Evolutionary conservation across 768 basidiomycete species (phyloP).

Genomic region (Cystofilobasidium capitatum): DNA sequence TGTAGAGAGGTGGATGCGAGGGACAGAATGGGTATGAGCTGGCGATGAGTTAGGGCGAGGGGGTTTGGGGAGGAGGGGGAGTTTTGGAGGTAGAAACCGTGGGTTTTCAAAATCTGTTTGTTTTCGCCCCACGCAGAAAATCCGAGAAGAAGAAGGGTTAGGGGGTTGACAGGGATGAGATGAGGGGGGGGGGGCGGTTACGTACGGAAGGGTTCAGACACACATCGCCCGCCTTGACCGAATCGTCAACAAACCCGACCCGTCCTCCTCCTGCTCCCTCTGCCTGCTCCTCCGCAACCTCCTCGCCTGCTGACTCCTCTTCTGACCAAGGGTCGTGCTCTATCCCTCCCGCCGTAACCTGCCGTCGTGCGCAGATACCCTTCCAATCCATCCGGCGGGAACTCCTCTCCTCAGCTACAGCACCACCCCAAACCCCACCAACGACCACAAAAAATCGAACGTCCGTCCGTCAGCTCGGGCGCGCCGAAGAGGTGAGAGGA

Average conservation of each 20-base stretch:
- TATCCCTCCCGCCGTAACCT: no score
- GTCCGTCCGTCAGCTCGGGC: background rate
- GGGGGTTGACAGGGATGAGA: background rate
- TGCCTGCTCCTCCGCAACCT: background rate
- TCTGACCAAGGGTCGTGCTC: background rate
- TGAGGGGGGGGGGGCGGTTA: background rate
- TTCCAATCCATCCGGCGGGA: no score
- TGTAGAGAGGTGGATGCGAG: background rate
- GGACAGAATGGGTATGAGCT: background rate
- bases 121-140: background rate
- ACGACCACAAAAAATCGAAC: background rate
- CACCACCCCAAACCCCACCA: no score
- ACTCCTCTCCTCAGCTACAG: no score
- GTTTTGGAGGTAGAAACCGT: background rate
- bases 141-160: background rate
- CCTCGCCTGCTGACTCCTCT: background rate
- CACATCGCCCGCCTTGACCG: background rate
- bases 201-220: background rate
- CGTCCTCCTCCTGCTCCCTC: no score
- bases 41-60: background rate
- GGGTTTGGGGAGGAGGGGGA: background rate
- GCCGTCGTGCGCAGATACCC: no score
- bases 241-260: background rate
- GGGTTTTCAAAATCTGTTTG: background rate
- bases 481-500: background rate